These are phyloP conservation scores for Pseudogymnoascus sp. DNA, from an alignment of 2,329 filamentous ascomycete species.

Conservation along the genomic window DNA sequence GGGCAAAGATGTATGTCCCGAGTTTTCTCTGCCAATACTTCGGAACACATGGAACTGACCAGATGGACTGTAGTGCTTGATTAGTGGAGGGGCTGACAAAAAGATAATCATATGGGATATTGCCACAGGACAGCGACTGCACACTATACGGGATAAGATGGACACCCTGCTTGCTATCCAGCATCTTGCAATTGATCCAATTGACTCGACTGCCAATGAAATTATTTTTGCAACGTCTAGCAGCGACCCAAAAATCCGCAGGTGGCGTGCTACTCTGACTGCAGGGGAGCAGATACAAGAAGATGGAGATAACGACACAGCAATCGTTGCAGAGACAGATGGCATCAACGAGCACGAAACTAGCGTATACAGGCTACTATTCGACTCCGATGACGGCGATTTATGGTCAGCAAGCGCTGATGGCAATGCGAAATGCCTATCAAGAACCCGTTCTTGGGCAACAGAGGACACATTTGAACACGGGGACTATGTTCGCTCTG, in stretches of 20 bases:
- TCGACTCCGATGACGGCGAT: constrained; percentile 53
- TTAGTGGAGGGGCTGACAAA: constrained; percentile 70
- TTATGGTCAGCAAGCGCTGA: constrained; percentile 92
- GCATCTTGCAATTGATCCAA: constrained; percentile 66
- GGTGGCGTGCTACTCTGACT: constrained; percentile 56
- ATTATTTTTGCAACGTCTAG: constrained; percentile 68
- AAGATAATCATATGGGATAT: constrained; percentile 80
- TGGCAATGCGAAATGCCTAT: constrained; percentile 73
- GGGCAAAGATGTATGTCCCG: constrained; percentile 42
- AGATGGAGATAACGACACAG: constrained; percentile 30
- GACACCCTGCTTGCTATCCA: constrained; percentile 69
- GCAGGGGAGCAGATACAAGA: constrained; percentile 47
- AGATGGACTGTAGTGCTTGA: constrained; percentile 35
- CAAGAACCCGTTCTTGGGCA: constrained; percentile 58
- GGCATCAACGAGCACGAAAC: constrained; percentile 76
- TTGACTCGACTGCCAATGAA: constrained; percentile 41
- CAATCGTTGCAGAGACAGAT: constrained; percentile 24
- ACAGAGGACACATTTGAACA: constrained; percentile 66
- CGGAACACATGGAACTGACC: constrained; percentile 1
- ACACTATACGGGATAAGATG: constrained; percentile 68
- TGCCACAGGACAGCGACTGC: constrained; percentile 55
- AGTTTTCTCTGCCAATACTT: neutral
- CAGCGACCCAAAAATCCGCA: constrained; percentile 69
- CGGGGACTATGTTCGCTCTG: constrained; percentile 81
- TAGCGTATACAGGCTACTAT: constrained; percentile 72